phyloP scores from a whole-genome alignment of 1,284 basidiomycete species.

The Porodaedalea pini region DNA sequence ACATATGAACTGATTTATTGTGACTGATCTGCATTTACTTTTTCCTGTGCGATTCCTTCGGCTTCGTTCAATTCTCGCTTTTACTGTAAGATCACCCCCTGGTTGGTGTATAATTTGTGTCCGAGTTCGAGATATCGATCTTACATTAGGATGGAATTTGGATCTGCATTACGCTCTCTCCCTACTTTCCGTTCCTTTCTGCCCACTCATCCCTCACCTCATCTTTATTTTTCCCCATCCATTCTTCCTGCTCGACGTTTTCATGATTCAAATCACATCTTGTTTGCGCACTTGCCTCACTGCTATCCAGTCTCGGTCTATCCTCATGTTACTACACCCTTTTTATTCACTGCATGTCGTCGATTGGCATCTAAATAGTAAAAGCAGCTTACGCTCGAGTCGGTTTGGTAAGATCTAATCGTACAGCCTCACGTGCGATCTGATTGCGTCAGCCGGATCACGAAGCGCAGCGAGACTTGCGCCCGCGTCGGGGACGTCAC shows the following conservation, averaged over 20 bases:
- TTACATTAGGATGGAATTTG: background rate
- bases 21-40: background rate
- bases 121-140: background rate
- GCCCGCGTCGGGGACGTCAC: no score
- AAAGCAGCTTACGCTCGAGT: no score
- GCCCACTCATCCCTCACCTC: background rate
- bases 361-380: no score
- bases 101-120: slow-evolving; percentile 8
- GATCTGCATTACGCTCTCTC: background rate
- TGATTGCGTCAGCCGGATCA: no score
- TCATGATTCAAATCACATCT: background rate
- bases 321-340: no score
- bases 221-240: background rate
- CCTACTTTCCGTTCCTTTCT: background rate
- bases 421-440: no score
- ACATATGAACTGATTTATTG: no score
- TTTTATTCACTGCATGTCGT: no score
- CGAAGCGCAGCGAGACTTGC: no score
- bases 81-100: slow-evolving; percentile 6
- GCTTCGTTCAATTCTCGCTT: background rate
- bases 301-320: no score
- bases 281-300: no score
- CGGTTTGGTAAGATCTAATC: no score
- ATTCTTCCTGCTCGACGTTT: background rate
- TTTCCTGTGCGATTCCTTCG: background rate